Base-by-base conservation (phyloP, 371 early-diverging fungal genomes). In the Rhizopus stolonifer region DNA sequence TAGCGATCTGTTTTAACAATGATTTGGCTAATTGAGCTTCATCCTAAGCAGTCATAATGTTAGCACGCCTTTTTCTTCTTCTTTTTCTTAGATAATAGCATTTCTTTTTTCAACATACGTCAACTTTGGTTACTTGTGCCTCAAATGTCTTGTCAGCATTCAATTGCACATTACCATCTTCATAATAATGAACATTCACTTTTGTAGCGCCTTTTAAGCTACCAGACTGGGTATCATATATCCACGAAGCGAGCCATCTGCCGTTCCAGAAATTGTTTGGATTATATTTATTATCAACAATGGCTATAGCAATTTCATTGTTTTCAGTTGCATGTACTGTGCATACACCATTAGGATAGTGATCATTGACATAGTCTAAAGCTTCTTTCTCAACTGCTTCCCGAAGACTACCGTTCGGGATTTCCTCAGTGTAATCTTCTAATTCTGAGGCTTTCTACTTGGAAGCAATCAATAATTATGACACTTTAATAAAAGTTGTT, bases 111-210 rank as follows among this genome's bases (percentile, higher is more conserved):
- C 7, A 13, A 32, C 42, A 46, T 65, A 78, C 74, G 38, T 65
- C 61, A 13, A 46, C 36, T 25, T 43, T 49, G 13, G 52, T 9
- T 2, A 72, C 67, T n/a, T 77, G 56, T 15, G 58, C 24, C 40
- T 62, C 73, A 42, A 85, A 59, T 0, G 85, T 85, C 61, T 91
- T 89, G 18, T 77, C 76, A 14, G 91, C 79, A 52, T 91, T 87
- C 52, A 95, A 67, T 69, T 98, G 99, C 36, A 98, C 96, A 58
- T 98, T 98, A 22, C 99, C 99, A 57, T 98, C 96, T 76, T 98
- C 99, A 67, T 92, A 98, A 70, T 98, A 98, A 61, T 98, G 99
- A 15, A 97, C 94, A 44, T 86, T 79, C 21, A 88, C 83, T 61
- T 84, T 83, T 33, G 91, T 59, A 10, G 55, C 56, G 2, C 96